These are phyloP conservation scores for Curvularia sp. DNA, from an alignment of 2,329 filamentous ascomycete genomes.

Conservation along the genomic window DNA sequence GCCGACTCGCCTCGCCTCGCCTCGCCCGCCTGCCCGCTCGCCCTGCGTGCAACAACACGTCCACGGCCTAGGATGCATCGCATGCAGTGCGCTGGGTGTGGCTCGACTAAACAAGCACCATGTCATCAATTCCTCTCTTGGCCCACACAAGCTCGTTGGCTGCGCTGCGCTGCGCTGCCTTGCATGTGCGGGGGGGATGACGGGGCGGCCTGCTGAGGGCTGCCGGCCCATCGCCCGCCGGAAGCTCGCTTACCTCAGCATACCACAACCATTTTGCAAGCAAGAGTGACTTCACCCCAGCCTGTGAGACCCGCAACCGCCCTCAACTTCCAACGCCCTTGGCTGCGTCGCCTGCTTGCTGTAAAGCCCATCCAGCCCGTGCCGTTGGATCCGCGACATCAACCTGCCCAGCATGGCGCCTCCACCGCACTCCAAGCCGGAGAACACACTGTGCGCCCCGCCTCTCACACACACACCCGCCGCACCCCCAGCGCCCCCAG, in stretches of 20 bases:
- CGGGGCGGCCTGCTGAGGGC: neutral
- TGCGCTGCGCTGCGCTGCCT: neutral
- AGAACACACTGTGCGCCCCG: conserved; percentile 79
- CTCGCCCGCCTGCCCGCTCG: neutral
- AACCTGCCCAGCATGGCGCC: conserved; percentile 75
- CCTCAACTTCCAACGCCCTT: conserved; percentile 19
- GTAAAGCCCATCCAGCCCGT: conserved; percentile 38
- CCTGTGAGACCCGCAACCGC: conserved; percentile 28
- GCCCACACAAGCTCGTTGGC: neutral
- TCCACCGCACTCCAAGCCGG: conserved; percentile 94
- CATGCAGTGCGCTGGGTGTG: neutral
- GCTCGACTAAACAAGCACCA: neutral
- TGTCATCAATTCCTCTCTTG: too few species aligned
- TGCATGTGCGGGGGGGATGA: neutral
- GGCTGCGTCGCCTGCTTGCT: conserved; percentile 42
- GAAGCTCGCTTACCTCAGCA: conserved; percentile 27
- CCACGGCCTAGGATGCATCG: neutral
- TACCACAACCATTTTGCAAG: conserved; percentile 28
- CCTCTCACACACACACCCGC: conserved; percentile 3
- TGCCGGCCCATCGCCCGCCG: neutral
- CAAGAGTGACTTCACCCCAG: conserved; percentile 26
- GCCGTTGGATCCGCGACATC: conserved; percentile 36
- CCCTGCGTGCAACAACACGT: neutral
- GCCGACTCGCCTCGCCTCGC: conserved; percentile 7
- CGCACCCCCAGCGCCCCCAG: neutral